Evolutionary conservation across 306 rosid species (phyloP).

Genomic region (Cucumis hystrix): DNA sequence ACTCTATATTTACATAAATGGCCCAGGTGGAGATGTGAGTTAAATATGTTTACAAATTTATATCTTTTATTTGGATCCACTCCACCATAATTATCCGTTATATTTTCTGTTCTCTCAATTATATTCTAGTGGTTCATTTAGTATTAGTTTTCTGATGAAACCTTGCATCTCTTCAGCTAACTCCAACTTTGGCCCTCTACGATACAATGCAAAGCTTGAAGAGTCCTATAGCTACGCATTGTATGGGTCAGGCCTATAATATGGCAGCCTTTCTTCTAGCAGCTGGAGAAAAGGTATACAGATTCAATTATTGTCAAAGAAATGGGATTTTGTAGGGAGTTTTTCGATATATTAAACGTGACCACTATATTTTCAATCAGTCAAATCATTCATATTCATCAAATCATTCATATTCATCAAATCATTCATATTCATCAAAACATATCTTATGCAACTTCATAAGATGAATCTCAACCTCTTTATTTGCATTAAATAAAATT

Average conservation of each 20-base stretch:
- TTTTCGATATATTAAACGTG: background rate
- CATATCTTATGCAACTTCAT: background rate
- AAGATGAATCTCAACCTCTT: background rate
- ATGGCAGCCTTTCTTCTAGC: constrained; percentile 78
- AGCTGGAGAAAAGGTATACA: constrained; percentile 80
- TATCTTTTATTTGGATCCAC: constrained; percentile 2
- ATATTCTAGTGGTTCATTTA: background rate
- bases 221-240: constrained; percentile 70
- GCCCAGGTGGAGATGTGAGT: constrained; percentile 99
- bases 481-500: background rate
- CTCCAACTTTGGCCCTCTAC: constrained; percentile 77
- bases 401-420: no score
- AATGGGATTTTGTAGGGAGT: background rate
- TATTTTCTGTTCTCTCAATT: background rate
- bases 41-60: background rate
- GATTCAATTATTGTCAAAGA: background rate
- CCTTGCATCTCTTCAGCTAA: constrained; percentile 54
- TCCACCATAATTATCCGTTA: constrained; percentile 2
- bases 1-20: constrained; percentile 73
- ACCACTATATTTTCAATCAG: background rate
- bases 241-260: constrained; percentile 72
- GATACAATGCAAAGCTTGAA: constrained; percentile 92
- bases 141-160: constrained; percentile 12
- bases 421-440: background rate
- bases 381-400: background rate